Evolutionary conservation across 2,329 filamentous ascomycete species (phyloP), one percentile per base, ranked within the genome.

Genomic region (Cytospora piceicola): DNA sequence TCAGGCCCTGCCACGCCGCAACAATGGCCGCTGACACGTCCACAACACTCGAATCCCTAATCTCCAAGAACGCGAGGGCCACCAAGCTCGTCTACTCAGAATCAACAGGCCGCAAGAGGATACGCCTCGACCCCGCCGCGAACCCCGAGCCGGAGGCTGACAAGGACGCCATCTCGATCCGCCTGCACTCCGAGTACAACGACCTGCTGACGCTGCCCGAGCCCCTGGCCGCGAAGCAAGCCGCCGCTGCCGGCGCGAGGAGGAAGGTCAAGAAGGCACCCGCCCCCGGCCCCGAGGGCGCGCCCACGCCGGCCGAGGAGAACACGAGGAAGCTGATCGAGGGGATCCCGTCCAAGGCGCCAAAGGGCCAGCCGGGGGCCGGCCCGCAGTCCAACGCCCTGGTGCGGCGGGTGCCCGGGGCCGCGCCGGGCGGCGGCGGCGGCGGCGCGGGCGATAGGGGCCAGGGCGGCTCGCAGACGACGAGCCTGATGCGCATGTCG

Each of bases 171-270:
- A 79, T 88, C 54, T 79, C 83, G 34, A 77, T 83, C 62, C 86
- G 89, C 57, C 87, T 91, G 74, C 83, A 83, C 61, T 82, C 82
- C 73, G 93, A 97, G 80, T 97, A 97, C 77, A 85, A 88, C 71
- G 82, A 89, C 73, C 89, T 95, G 27, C 87, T 88, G 74, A 89
- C 90, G 68, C 83, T 97, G 3, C 94, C 94, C 7, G 86, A 90
- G 27, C 87, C 87, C 1, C 83, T 97, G 24, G 91, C 91, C 42
- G 89, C 91, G 27, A 95, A 94, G 75, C 90, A 94, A 76, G 89
- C 90, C 17, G 86, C 82, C 3, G 80, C 82, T 5, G 80, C 86
- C n/a, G 84, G 83, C 11, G 83, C 85, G 67, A 83, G 88, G 69
- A 83, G 87, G 70, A 91, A 88, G 76, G 86, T 88, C 71, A 80